A percentile compares a stretch with the other conserved stretches of the same genome.
These are phyloP conservation scores for Populus euphratica DNA, from an alignment of 345 rosid genomes.

Conservation along the genomic window DNA sequence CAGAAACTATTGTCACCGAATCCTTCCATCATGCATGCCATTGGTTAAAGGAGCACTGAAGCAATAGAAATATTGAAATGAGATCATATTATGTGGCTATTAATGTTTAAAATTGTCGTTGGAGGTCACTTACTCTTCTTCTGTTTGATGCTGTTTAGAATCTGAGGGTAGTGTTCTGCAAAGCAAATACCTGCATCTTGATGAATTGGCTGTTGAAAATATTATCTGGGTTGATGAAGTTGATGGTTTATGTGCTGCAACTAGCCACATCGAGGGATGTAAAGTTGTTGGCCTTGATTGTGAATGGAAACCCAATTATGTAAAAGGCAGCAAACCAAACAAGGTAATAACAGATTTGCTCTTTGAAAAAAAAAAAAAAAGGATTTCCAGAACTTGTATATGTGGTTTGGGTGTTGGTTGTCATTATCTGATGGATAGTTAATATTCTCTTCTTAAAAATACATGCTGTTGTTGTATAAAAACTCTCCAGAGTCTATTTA, in stretches of 20 bases:
- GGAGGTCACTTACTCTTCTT: conserved; percentile 9
- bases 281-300: conserved; percentile 85
- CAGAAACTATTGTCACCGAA: not conserved
- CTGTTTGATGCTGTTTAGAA: conserved; percentile 41
- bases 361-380: not conserved
- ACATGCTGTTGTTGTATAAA: not conserved
- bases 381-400: no score
- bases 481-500: not conserved
- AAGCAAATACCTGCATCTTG: conserved; percentile 52
- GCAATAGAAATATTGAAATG: not conserved
- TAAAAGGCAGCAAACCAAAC: conserved; percentile 66
- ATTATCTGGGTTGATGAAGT: conserved; percentile 78
- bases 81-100: not conserved
- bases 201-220: conserved; percentile 60
- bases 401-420: not conserved
- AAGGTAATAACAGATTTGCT: conserved; percentile 42
- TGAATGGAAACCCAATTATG: conserved; percentile 95
- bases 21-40: not conserved
- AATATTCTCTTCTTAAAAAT: not conserved
- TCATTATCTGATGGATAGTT: not conserved
- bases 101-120: conserved; percentile 3
- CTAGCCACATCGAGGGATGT: conserved; percentile 55
- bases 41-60: not conserved
- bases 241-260: conserved; percentile 49
- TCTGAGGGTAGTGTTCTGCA: conserved; percentile 37